Base-by-base conservation (phyloP, 1,284 basidiomycete genomes). In the Moesziomyces sp. region DNA sequence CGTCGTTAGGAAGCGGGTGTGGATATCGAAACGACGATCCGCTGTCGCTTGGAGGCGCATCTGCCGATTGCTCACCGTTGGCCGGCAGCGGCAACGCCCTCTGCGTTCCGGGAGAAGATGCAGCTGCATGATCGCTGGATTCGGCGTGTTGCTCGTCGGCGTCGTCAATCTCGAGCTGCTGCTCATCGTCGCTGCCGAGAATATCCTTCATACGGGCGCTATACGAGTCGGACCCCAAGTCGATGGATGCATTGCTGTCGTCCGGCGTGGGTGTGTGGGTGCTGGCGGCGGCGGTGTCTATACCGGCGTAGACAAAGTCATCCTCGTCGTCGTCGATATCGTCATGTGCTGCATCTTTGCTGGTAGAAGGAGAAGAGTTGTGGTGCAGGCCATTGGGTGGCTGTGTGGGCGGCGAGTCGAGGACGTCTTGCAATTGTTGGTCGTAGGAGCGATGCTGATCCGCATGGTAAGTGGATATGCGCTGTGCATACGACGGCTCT, bases 291-390 rank as follows among this genome's bases (percentile, higher is more conserved):
- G 46, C 34, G 5, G 47, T 52, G 23, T 93, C 91, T 34, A 89
- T 86, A 18, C 91, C 92, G 23, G 87, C 86, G 78, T 93, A 93
- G 45, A 92, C 72, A 75, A 93, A 93, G 1, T 86, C 88, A 46
- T 88, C 89, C 10, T 89, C 90, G 9, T 88, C 83, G 18, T 88
- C 87, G 10, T 88, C 88, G 19, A 87, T 86, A 3, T 85, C 86
- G 14, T 52, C 24, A 1, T 56, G 14, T 14, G 35, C 48, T 14
- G 9, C 35, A 24, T 24, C 47, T 13, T 62, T 48, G 5, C 11
- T 57, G 19, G 18, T 5, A 0, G 30, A 34, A 11, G 11, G 30
- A 3, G 11, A 3, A 11, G 13, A 10, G 8, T 34, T 11, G 4
- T 34, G 30, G 13, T 34, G 30, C 30, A 34, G 13, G 10, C 30